phyloP scores from a whole-genome alignment of 2,329 filamentous ascomycete species.

The Curvularia spicifera region DNA sequence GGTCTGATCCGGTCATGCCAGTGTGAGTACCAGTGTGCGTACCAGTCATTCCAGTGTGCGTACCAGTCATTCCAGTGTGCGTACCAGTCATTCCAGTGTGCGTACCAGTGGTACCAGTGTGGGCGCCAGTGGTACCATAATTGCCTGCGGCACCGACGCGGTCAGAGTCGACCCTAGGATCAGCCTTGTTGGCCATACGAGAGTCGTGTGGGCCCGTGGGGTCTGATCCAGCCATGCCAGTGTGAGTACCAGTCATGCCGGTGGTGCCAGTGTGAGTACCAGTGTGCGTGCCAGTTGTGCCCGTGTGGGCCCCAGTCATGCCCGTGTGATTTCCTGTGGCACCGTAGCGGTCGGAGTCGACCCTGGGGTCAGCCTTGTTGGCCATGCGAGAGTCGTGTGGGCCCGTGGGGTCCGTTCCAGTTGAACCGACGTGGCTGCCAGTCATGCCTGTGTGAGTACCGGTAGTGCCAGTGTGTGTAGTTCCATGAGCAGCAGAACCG shows the following conservation, averaged over 20 bases:
- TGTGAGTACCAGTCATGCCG: neutral
- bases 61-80: slow-evolving; percentile 10
- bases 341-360: slow-evolving; percentile 45
- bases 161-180: slow-evolving; percentile 48
- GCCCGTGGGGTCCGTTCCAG: neutral
- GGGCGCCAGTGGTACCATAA: too few relatives aligned
- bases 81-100: too few relatives aligned
- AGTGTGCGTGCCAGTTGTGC: too few relatives aligned
- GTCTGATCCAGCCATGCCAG: neutral
- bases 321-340: slow-evolving; percentile 15
- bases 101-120: slow-evolving; percentile 26
- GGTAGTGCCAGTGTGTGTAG: neutral
- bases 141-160: too few relatives aligned
- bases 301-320: too few relatives aligned
- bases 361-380: slow-evolving; percentile 47
- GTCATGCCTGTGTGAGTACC: too few relatives aligned
- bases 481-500: neutral
- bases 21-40: too few relatives aligned
- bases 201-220: slow-evolving; percentile 12
- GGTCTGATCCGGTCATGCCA: neutral
- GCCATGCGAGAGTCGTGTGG: slow-evolving; percentile 9
- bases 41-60: neutral
- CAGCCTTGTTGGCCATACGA: slow-evolving; percentile 36
- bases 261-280: slow-evolving; percentile 7
- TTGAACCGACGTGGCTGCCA: too few relatives aligned